These are phyloP conservation scores for Mycena sanguinolenta DNA, from an alignment of 768 basidiomycete genomes.

Conservation along the genomic window DNA sequence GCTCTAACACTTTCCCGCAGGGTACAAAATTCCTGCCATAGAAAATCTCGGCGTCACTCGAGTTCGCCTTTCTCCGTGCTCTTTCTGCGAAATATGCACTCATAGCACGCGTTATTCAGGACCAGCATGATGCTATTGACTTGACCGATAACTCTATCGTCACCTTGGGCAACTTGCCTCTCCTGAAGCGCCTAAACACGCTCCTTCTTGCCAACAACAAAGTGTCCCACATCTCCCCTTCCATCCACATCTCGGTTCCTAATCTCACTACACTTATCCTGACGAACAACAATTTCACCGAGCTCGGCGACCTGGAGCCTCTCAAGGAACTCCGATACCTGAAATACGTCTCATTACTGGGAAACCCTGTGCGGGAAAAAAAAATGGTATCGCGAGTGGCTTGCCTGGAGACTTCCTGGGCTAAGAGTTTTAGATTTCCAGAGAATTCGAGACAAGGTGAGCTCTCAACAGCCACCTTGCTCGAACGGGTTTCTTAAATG, in stretches of 20 bases:
- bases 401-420: conserved; percentile 88
- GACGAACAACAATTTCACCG: conserved; percentile 83
- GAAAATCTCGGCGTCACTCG: conserved; percentile 96
- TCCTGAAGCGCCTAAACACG: conserved; percentile 86
- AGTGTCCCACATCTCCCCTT: conserved; percentile 84
- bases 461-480: conserved; percentile 57
- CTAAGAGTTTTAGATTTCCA: conserved; percentile 96
- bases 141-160: conserved; percentile 92
- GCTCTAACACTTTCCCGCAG: conserved; percentile 56
- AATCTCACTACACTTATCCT: conserved; percentile 88
- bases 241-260: conserved; percentile 85
- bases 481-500: conserved; percentile 42
- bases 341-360: conserved; percentile 81
- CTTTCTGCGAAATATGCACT: conserved; percentile 35
- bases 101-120: conserved; percentile 58
- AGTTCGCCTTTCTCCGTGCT: conserved; percentile 64
- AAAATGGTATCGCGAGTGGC: conserved; percentile 98
- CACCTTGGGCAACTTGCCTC: conserved; percentile 86
- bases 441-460: conserved; percentile 94
- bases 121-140: conserved; percentile 95
- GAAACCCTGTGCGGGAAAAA: conserved; percentile 90
- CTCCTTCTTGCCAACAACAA: conserved; percentile 93
- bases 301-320: conserved; percentile 89
- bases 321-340: conserved; percentile 82
- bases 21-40: conserved; percentile 94